Conservation (phyloP, 345 rosid genomes). For the Bruguiera sexangula region DNA sequence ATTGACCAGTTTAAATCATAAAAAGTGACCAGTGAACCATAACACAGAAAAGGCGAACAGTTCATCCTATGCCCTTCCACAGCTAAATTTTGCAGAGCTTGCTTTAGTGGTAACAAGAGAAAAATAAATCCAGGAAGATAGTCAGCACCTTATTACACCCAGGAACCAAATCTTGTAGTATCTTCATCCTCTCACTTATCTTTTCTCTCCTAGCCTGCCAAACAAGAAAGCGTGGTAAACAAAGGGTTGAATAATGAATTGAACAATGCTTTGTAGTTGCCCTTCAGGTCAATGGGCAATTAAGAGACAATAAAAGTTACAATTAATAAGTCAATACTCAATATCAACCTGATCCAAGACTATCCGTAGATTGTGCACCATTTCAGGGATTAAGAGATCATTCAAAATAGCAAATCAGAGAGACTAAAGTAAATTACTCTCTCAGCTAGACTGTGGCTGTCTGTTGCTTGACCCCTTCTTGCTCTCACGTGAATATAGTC, state of each 20-base stretch:
- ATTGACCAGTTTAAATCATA: not conserved
- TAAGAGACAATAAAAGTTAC: not conserved
- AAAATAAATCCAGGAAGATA: not conserved
- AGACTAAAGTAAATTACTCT: slow-evolving; percentile 22
- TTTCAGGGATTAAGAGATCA: not conserved
- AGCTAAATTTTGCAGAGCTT: not conserved
- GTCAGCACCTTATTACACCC: slow-evolving; percentile 75
- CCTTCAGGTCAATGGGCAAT: not conserved
- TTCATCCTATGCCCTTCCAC: slow-evolving; percentile 7
- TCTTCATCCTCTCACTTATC: slow-evolving; percentile 88
- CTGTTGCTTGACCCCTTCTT: slow-evolving; percentile 39
- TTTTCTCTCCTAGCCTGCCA: slow-evolving; percentile 86
- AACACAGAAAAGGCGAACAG: not conserved
- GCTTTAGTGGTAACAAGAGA: not conserved
- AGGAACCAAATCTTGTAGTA: slow-evolving; percentile 84
- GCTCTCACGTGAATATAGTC: slow-evolving; percentile 33
- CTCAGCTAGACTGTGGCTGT: slow-evolving; percentile 37
- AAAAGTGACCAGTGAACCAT: not conserved
- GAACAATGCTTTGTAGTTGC: not conserved
- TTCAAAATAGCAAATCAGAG: slow-evolving; percentile 21
- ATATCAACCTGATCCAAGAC: not conserved
- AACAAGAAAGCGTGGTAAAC: not conserved
- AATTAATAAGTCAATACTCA: not conserved
- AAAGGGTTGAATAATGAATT: not conserved
- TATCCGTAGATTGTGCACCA: not conserved